Base-by-base conservation (phyloP, 129 eudicot species). In the Arctium minus region DNA sequence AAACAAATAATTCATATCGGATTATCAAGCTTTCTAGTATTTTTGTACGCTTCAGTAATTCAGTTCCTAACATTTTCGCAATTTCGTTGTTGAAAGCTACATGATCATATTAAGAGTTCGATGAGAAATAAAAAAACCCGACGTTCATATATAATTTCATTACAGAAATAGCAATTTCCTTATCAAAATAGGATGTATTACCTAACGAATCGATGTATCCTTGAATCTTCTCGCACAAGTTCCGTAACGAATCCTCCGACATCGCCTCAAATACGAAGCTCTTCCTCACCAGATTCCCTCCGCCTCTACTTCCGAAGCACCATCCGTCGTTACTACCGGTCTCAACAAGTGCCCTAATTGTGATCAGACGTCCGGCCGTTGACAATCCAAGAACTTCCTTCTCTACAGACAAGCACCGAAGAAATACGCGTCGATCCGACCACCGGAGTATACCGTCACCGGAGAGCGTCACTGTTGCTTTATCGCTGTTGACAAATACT, bases 191-290 rank as follows among this genome's bases (percentile, higher is more conserved):
- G 30, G 18, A 44, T 22, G 1, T 73, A 37, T 85, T 89, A 96
- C 99, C 99, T 13, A 93, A 81, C 69, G 92, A 90, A 89, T 91
- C 92, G 31, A 96, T 83, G 81, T 53, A 90, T 6, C 86, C 88
- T 68, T 85, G 91, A 30, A 96, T 89, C 73, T 89, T 91, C 27
- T 86, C 86, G 33, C 77, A 81, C 94, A 92, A 89, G 37, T 75
- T 18, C 64, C 78, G 76, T 17, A 90, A 79, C 29, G 90, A 80
- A 35, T 81, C 88, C 6, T 88, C 83, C 15, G 92, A 72, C 37
- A 73, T 44, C 5, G 88, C 69, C 84, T 90, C 87, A 70, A 96
- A 83, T 69, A 80, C 83, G 75, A 88, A 90, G 64, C 78, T 86
- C 87, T 83, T 91, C 86, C 95, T 93, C 69, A 72, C 80, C 84